phyloP scores from a whole-genome alignment of 192 early-diverging fungal genomes.

The Jimgerdemannia flammicorona region DNA sequence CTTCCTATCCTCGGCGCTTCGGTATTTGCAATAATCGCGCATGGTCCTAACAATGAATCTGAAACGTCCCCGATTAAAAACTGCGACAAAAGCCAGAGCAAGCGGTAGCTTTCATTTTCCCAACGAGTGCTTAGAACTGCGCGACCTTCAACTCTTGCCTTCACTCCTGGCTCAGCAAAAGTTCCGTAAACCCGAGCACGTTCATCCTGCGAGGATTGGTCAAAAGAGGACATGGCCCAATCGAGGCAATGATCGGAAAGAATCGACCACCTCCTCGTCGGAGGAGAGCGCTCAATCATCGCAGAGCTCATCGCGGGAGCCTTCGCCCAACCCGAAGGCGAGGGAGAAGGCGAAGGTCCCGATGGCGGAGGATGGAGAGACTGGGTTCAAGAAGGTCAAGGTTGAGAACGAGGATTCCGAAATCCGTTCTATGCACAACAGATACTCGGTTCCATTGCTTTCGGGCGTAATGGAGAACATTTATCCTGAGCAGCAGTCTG shows the following conservation, averaged over 20 bases:
- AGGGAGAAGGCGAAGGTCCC: not conserved
- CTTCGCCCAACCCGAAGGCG: not conserved
- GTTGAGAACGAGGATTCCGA: not conserved
- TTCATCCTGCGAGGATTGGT: not conserved
- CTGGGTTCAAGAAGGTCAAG: not conserved
- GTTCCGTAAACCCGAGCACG: not conserved
- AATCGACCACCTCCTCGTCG: not conserved
- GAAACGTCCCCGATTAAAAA: too few relatives aligned
- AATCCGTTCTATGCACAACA: not conserved
- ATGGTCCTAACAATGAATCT: too few relatives aligned
- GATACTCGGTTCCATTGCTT: not conserved
- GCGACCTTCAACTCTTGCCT: not conserved
- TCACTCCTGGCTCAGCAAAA: not conserved
- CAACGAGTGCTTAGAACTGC: not conserved
- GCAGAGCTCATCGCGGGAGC: not conserved
- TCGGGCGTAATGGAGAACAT: not conserved
- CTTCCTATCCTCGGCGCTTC: too few relatives aligned
- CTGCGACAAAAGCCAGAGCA: not conserved
- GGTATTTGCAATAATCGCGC: too few relatives aligned
- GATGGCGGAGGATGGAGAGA: not conserved
- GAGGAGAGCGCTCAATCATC: not conserved
- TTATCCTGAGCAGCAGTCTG: not conserved
- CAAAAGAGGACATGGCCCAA: not conserved
- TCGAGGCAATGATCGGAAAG: not conserved
- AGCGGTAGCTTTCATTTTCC: not conserved